A percentile compares a stretch with the other conserved stretches of the same genome.
Evolutionary conservation across 371 early-diverging fungal genomes (phyloP).

Genomic region (Syncephalastrum racemosum): DNA sequence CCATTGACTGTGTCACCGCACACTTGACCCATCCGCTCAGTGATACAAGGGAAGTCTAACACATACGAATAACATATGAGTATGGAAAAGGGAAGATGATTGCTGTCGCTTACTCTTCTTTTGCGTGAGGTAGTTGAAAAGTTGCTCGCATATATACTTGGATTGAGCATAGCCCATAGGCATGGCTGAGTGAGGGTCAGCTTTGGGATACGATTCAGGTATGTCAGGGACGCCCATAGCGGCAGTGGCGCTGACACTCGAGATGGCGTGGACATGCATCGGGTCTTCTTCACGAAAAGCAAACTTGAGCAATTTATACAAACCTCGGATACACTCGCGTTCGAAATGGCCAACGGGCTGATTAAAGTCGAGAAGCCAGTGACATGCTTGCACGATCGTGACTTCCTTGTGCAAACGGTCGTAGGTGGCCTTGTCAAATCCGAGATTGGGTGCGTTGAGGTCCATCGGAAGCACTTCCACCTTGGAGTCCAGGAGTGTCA

Average conservation of each 20-base stretch:
- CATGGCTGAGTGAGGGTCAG: constrained; percentile 31
- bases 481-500: constrained; percentile 2
- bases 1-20: constrained; percentile 38
- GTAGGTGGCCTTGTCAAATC: constrained; percentile 28
- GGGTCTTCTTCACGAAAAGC: constrained; percentile 29
- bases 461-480: constrained; percentile 12
- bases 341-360: constrained; percentile 33
- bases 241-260: constrained; percentile 27
- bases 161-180: constrained; percentile 47
- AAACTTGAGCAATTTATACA: constrained; percentile 35
- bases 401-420: constrained; percentile 23
- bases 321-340: constrained; percentile 30
- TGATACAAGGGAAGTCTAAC: constrained; percentile 23
- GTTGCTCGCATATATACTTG: constrained; percentile 40
- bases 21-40: constrained; percentile 47
- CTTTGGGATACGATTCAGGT: constrained; percentile 27
- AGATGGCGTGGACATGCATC: constrained; percentile 40
- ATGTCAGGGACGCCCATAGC: constrained; percentile 17
- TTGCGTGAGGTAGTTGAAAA: constrained; percentile 26
- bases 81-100: too few species aligned
- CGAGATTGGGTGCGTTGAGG: constrained; percentile 23
- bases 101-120: constrained; percentile 18
- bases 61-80: too few species aligned
- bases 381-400: constrained; percentile 35
- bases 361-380: constrained; percentile 36